Evolutionary conservation across 208 protist genomes (phyloP), one percentile per base, ranked within the genome.

Genomic region (Leishmania braziliensis): DNA sequence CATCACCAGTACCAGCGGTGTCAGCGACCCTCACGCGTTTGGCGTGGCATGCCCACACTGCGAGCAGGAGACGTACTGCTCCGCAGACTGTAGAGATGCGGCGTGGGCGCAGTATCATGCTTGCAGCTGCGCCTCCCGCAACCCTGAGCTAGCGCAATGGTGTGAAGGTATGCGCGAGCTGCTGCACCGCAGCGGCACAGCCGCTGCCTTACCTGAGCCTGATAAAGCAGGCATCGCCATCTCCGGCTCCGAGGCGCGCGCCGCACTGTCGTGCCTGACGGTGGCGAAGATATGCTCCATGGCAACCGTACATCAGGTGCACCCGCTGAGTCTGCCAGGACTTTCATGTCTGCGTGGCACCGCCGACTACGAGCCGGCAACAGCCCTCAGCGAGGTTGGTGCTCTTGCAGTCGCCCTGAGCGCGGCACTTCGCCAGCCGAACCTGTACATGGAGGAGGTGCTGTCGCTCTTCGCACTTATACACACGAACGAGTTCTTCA

Each of bases 361-460:
- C 16, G 93, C 90, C 6, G 88, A 90, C n/a, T 97, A 97, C 85
- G 88, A 96, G 53, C 88, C 92, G 3, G 54, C 77, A n/a, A 94
- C 93, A 2, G 92, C 93, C 29, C 82, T 97, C 10, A 88, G 80
- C 62, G 91, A 97, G 75, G 88, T 96, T 74, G 95, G 95, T 14
- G 90, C 87, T 1, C 75, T 96, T 2, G 90, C 93, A 14, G 87
- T 97, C 9, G 83, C 92, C 26, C 87, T 97, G 26, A 84, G 89
- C 56, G 73, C 74, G 1, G 85, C 90, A 9, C 88, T 97, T 23
- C 88, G 81, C 3, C 95, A 97, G 78, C 84, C 92, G 10, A 87
- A 96, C 76, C 79, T 97, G 16, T 95, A 90, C 85, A 95, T 97
- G 90, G 93, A 97, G 80, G 93, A 97, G 78, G 71, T 97, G 0